Evolutionary conservation across 2,329 filamentous ascomycete species (phyloP).

Genomic region (Venturia asperata): DNA sequence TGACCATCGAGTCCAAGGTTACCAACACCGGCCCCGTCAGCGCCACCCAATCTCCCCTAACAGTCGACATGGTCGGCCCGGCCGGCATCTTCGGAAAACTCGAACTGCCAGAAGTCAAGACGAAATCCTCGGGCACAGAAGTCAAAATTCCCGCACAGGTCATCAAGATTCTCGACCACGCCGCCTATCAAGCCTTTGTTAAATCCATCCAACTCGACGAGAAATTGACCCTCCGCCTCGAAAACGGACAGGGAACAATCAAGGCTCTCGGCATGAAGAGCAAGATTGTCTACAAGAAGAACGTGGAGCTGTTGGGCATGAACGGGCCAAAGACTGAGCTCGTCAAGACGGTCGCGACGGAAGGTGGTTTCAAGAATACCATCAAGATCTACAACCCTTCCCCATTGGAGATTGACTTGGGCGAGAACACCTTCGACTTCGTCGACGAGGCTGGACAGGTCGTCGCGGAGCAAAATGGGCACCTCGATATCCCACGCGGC

Average conservation of each 20-base stretch:
- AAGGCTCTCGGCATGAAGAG: conserved; percentile 21
- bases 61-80: conserved; percentile 21
- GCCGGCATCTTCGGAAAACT: conserved; percentile 20
- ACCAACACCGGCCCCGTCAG: conserved; percentile 20
- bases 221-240: conserved; percentile 20
- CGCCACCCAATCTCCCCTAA: conserved; percentile 20
- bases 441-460: conserved; percentile 16
- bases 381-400: conserved; percentile 19
- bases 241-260: conserved; percentile 21
- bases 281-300: conserved; percentile 21
- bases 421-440: conserved; percentile 18
- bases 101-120: conserved; percentile 21
- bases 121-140: conserved; percentile 15
- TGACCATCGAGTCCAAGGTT: conserved; percentile 19
- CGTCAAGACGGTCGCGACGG: conserved; percentile 15
- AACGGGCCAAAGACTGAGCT: conserved; percentile 20
- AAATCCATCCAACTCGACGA: conserved; percentile 20
- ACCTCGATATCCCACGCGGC: conserved; percentile 17
- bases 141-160: conserved; percentile 18
- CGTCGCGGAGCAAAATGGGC: conserved; percentile 13
- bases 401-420: conserved; percentile 21
- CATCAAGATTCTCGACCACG: conserved; percentile 21
- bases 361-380: conserved; percentile 18
- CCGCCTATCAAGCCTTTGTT: conserved; percentile 21
- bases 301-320: conserved; percentile 20